A percentile compares a stretch with the other conserved stretches of the same genome.
Evolutionary conservation across 1,284 basidiomycete genomes (phyloP).

Genomic region (Cutaneotrichosporon sp.): DNA sequence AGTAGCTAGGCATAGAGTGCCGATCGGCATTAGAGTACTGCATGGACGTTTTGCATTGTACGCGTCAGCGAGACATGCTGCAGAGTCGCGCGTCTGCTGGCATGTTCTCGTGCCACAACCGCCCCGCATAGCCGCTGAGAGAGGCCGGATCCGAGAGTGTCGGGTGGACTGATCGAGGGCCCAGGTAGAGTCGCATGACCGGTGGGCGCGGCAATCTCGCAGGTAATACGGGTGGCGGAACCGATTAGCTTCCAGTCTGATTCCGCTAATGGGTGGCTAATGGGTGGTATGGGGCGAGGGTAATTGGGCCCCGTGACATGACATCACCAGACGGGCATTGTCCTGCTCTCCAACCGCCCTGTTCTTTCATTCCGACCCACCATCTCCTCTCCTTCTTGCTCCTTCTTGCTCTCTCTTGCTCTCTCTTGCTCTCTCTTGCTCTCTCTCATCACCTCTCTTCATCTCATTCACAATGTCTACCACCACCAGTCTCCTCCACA

Average conservation of each 20-base stretch:
- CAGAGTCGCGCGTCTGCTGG: not conserved
- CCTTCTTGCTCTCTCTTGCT: not conserved
- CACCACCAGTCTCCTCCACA: constrained; percentile 50
- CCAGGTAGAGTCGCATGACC: no score
- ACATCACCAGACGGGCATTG: not conserved
- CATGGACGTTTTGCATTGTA: not conserved
- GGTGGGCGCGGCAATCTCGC: no score
- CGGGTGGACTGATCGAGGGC: not conserved
- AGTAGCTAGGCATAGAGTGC: not conserved
- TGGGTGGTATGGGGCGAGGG: not conserved
- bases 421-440: not conserved
- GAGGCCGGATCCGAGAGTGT: no score
- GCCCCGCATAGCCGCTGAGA: no score
- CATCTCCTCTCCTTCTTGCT: not conserved
- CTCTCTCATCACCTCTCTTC: not conserved
- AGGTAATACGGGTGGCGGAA: not conserved
- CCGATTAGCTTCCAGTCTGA: not conserved
- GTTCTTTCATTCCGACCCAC: not conserved
- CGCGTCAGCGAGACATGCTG: no score
- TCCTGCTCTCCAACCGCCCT: no score
- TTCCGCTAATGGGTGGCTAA: no score
- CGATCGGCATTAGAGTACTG: not conserved
- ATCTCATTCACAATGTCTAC: constrained; percentile 31
- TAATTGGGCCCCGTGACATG: not conserved
- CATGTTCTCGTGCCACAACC: not conserved